Base-by-base conservation (phyloP, 768 basidiomycete species). In the Cystofilobasidium ferigula region DNA sequence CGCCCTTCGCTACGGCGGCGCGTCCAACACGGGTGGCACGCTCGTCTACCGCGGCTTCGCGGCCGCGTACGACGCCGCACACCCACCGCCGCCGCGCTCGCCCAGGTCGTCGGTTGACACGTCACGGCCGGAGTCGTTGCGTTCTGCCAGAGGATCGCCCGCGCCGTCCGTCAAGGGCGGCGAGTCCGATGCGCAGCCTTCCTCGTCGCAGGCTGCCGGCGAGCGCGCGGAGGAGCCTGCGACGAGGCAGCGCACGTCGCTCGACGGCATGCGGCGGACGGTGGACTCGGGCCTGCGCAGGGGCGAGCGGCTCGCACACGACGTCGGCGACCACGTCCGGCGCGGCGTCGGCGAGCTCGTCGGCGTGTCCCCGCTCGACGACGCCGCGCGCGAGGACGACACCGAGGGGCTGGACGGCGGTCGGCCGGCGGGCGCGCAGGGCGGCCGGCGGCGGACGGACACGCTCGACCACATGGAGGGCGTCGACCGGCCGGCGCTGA, bases 31-130 rank as follows among this genome's bases (percentile, higher is more conserved):
- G 14, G 53, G 59, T 2, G 65, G 65, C 10, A 67, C 65, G 7
- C 61, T 62, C 16, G 64, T 66, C 47, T 66, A 66, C 59, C 64
- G 64, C 38, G 64, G 64, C 22, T 66, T 59, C 34, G 48, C 51
- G 30, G 47, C 64, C 16, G 64, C 57, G 13, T 12, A 47, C 38
- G 32, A n/a, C 0, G 58, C 64, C 1, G 32, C 57, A 3, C 64
- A 61, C 42, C 59, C 64, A 9, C 64, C 63, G 5, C 30, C 45
- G 30, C 26, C 58, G 30, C n/a, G 16, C 2, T 62, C 61, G 6
- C 47, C 40, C 14, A 3, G 45, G 13, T 48, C 63, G 35, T 58
- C 63, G 9, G 13, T 43, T 26, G 32, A 54, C 12, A n/a, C 57
- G 34, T 64, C 61, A 3, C 57, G 42, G 22, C 56, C 42, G 6